Evolutionary conservation across 768 basidiomycete genomes (phyloP).

Genomic region (Hebeloma cylindrosporum): DNA sequence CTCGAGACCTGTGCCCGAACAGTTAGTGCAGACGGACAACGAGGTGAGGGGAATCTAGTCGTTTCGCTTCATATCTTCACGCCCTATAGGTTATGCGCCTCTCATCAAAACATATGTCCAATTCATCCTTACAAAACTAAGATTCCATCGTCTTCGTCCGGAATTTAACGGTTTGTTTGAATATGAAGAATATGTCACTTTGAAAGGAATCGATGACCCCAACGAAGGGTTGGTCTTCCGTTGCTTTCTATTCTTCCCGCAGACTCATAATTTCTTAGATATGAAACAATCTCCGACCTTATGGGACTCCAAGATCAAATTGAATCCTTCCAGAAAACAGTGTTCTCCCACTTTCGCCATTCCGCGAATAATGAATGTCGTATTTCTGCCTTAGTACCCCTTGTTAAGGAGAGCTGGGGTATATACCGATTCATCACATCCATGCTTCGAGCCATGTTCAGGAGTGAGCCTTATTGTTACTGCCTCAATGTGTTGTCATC

Average conservation of each 20-base stretch:
- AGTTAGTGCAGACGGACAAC: conserved; percentile 70
- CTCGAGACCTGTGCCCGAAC: conserved; percentile 95
- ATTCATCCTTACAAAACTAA: conserved; percentile 91
- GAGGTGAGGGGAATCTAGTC: conserved; percentile 51
- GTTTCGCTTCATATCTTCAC: not conserved
- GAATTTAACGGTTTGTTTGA: conserved; percentile 99
- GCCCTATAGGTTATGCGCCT: conserved; percentile 75
- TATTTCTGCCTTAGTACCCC: conserved; percentile 91
- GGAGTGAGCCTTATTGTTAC: conserved; percentile 52
- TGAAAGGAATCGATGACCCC: conserved; percentile 97
- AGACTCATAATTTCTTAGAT: conserved; percentile 53
- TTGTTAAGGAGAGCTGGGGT: conserved; percentile 99
- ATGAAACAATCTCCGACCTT: conserved; percentile 96
- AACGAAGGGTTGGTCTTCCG: conserved; percentile 83
- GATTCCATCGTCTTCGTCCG: conserved; percentile 92
- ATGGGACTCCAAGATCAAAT: conserved; percentile 99
- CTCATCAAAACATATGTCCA: conserved; percentile 96
- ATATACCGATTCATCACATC: conserved; percentile 99
- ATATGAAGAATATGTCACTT: conserved; percentile 96
- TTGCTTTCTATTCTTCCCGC: conserved; percentile 6
- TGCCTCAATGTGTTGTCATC: conserved; percentile 8
- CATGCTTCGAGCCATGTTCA: conserved; percentile 97
- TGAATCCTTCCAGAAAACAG: conserved; percentile 96
- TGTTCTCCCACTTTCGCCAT: conserved; percentile 91
- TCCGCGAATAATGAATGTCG: conserved; percentile 96